A percentile compares a stretch with the other conserved stretches of the same genome.
phyloP scores from a whole-genome alignment of 2,329 filamentous ascomycete genomes.

The Pseudogymnoascus pannorum region DNA sequence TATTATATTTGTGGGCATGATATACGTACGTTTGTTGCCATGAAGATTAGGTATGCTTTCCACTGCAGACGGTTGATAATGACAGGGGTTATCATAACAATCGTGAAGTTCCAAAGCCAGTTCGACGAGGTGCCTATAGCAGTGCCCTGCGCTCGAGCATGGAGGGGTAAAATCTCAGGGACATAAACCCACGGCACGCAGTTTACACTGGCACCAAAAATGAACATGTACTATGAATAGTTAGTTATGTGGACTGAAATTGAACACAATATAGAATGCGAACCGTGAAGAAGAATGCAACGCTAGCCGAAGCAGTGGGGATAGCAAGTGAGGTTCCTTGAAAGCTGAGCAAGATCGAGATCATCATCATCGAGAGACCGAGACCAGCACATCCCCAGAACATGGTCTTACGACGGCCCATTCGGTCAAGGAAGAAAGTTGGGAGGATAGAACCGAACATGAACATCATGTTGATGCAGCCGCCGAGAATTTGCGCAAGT shows the following conservation, averaged over 20 bases:
- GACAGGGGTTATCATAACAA: constrained; percentile 46
- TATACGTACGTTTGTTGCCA: constrained; percentile 30
- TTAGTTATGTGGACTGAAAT: neutral
- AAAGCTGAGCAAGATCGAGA: constrained; percentile 28
- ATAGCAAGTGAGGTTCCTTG: constrained; percentile 13
- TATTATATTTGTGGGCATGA: no score
- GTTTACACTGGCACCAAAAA: constrained; percentile 28
- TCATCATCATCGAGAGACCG: constrained; percentile 33
- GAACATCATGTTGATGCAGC: constrained; percentile 34
- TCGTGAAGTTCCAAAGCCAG: constrained; percentile 31
- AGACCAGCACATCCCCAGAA: constrained; percentile 34
- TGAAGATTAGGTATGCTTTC: constrained; percentile 47
- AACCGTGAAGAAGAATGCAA: constrained; percentile 33
- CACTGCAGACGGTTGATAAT: constrained; percentile 40
- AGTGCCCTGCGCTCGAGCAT: constrained; percentile 29
- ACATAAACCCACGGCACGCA: constrained; percentile 34
- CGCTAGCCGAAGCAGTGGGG: constrained; percentile 23
- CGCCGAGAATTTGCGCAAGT: constrained; percentile 30
- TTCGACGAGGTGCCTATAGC: constrained; percentile 31
- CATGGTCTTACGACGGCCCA: constrained; percentile 37
- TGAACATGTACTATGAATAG: constrained; percentile 27
- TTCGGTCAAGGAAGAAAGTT: constrained; percentile 30
- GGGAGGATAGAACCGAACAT: constrained; percentile 32
- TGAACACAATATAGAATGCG: neutral
- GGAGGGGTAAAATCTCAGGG: constrained; percentile 31